A percentile compares a stretch with the other conserved stretches of the same genome.
Conservation (phyloP, 2,329 filamentous ascomycete species). For the Cytospora piceicola region DNA sequence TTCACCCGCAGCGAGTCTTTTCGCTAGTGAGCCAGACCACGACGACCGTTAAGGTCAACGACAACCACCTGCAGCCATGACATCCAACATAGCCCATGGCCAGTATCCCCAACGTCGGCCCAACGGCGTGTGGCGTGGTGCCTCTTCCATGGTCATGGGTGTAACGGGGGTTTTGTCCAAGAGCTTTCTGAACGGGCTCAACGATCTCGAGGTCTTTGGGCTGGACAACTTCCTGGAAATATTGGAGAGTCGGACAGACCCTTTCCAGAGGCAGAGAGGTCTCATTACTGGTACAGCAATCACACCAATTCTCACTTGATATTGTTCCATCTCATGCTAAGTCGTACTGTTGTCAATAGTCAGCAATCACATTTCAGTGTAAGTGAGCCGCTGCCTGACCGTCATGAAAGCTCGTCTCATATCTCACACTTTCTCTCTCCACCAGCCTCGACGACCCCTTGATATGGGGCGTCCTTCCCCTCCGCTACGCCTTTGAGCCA, state of each 20-base stretch:
- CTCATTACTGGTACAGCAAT: constrained; percentile 73
- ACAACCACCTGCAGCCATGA: constrained; percentile 17
- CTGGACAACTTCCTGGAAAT: constrained; percentile 75
- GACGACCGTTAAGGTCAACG: neutral
- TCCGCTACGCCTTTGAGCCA: constrained; percentile 71
- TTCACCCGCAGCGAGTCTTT: too few species aligned
- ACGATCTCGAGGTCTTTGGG: constrained; percentile 75
- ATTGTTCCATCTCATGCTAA: constrained; percentile 11
- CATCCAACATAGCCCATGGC: constrained; percentile 27
- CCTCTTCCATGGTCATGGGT: constrained; percentile 76
- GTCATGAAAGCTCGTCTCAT: too few species aligned
- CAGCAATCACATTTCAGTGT: constrained; percentile 89
- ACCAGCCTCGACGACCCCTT: constrained; percentile 88
- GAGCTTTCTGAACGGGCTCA: constrained; percentile 75
- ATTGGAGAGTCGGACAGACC: constrained; percentile 73
- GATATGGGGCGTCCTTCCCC: constrained; percentile 87
- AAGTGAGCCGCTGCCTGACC: constrained; percentile 49
- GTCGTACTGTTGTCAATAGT: constrained; percentile 53
- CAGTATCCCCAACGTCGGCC: constrained; percentile 46
- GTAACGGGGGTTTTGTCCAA: constrained; percentile 71
- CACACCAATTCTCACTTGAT: constrained; percentile 2
- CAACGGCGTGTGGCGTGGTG: constrained; percentile 70
- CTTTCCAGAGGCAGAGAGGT: constrained; percentile 69
- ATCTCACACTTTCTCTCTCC: constrained; percentile 13
- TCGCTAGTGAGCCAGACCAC: neutral